These are phyloP conservation scores for Orychophragmus violaceus DNA, from an alignment of 345 rosid species.

Conservation along the genomic window DNA sequence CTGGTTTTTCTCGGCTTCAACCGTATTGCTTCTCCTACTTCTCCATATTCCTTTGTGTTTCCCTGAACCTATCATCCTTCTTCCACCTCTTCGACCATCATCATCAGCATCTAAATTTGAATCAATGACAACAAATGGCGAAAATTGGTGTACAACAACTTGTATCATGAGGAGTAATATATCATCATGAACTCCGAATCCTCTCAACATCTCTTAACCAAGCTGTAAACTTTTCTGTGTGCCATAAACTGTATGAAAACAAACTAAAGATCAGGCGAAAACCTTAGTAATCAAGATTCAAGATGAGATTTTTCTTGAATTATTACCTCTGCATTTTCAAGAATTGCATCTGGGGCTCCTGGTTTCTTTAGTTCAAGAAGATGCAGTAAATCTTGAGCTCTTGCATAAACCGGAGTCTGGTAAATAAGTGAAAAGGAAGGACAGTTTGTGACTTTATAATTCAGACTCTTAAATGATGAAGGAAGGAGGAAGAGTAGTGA, in stretches of 20 bases:
- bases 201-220: slow-evolving; percentile 83
- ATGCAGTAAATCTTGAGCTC: slow-evolving; percentile 82
- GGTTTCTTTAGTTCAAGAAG: slow-evolving; percentile 87
- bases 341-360: slow-evolving; percentile 88
- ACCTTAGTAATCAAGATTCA: not conserved
- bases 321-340: slow-evolving; percentile 90
- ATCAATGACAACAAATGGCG: too few species aligned
- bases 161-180: too few species aligned
- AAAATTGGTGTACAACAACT: too few species aligned
- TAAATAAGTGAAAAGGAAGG: not conserved
- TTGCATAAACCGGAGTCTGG: slow-evolving; percentile 82
- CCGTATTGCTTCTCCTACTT: slow-evolving; percentile 42
- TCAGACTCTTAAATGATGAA: not conserved
- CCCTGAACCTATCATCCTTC: slow-evolving; percentile 2
- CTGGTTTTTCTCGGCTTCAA: slow-evolving; percentile 60
- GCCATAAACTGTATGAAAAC: not conserved
- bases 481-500: slow-evolving; percentile 12
- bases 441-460: too few species aligned
- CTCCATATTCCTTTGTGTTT: slow-evolving; percentile 27
- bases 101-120: not conserved
- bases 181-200: slow-evolving; percentile 88
- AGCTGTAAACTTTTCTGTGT: slow-evolving; percentile 85
- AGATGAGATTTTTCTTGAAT: too few species aligned
- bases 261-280: not conserved
- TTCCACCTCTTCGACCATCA: not conserved